These are phyloP conservation scores for Epithemia pelagica DNA, from an alignment of 108 stramenopile genomes.

Conservation along the genomic window DNA sequence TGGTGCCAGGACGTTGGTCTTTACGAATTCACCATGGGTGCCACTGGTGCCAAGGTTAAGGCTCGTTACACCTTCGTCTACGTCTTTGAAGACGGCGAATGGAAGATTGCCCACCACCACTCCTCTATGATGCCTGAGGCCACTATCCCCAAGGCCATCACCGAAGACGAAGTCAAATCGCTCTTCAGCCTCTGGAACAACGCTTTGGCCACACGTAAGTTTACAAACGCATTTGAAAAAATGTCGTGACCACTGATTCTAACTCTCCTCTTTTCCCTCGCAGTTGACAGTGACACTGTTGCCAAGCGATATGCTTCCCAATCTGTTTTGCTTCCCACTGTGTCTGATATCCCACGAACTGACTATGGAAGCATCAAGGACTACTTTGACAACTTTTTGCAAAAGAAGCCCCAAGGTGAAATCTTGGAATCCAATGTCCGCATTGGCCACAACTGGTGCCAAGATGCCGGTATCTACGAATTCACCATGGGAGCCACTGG, in stretches of 20 bases:
- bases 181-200: constrained; percentile 54
- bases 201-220: constrained; percentile 42
- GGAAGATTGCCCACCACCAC: constrained; percentile 69
- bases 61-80: constrained; percentile 59
- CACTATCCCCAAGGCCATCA: background rate
- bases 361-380: constrained; percentile 32
- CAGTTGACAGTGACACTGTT: constrained; percentile 27
- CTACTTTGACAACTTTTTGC: constrained; percentile 40
- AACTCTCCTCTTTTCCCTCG: constrained; percentile 28
- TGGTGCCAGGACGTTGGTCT: constrained; percentile 27
- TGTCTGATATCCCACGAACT: constrained; percentile 40
- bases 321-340: constrained; percentile 46
- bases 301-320: constrained; percentile 39
- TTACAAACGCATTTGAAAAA: constrained; percentile 28
- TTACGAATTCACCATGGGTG: constrained; percentile 48
- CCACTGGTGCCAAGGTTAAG: constrained; percentile 33
- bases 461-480: constrained; percentile 44
- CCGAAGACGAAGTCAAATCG: constrained; percentile 24
- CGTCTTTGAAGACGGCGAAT: constrained; percentile 54
- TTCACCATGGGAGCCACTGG: constrained; percentile 44
- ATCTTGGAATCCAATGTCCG: constrained; percentile 23
- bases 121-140: constrained; percentile 58
- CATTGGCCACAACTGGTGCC: constrained; percentile 36
- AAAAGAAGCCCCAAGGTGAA: constrained; percentile 39
- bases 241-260: constrained; percentile 12